These are phyloP conservation scores for Deakozyma indianensis DNA, from an alignment of 805 yeast genomes.

Conservation along the genomic window DNA sequence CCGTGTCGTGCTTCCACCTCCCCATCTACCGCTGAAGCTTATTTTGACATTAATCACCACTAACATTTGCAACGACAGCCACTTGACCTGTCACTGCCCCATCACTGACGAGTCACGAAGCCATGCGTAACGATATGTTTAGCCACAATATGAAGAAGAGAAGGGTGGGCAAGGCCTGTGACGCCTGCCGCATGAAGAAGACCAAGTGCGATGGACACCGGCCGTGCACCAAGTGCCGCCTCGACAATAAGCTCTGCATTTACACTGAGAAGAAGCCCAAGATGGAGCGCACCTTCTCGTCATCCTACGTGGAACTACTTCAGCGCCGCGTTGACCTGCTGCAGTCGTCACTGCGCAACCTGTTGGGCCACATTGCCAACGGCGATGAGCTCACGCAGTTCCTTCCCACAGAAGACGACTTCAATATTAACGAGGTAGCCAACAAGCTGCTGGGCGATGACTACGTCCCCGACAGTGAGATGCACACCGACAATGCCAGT, in stretches of 20 bases:
- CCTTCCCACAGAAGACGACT: conserved; percentile 9
- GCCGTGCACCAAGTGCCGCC: conserved; percentile 36
- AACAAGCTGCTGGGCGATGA: conserved; percentile 9
- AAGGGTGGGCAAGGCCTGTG: conserved; percentile 30
- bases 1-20: no score
- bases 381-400: conserved; percentile 10
- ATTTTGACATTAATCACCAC: no score
- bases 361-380: conserved; percentile 10
- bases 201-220: conserved; percentile 31
- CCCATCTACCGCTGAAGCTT: no score
- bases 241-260: conserved; percentile 42
- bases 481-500: background rate
- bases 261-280: conserved; percentile 38
- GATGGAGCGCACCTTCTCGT: conserved; percentile 41
- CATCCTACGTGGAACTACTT: conserved; percentile 47
- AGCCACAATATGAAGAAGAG: conserved; percentile 12
- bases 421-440: conserved; percentile 11
- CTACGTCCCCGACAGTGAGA: background rate
- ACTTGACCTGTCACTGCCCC: no score
- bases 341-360: conserved; percentile 33
- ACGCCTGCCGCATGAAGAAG: conserved; percentile 25
- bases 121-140: background rate
- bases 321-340: conserved; percentile 43
- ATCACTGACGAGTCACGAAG: no score
- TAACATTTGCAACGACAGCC: no score